A percentile compares a stretch with the other conserved stretches of the same genome.
These are phyloP conservation scores for Fomitiporia mediterranea DNA, from an alignment of 1,284 basidiomycete species.

Conservation along the genomic window DNA sequence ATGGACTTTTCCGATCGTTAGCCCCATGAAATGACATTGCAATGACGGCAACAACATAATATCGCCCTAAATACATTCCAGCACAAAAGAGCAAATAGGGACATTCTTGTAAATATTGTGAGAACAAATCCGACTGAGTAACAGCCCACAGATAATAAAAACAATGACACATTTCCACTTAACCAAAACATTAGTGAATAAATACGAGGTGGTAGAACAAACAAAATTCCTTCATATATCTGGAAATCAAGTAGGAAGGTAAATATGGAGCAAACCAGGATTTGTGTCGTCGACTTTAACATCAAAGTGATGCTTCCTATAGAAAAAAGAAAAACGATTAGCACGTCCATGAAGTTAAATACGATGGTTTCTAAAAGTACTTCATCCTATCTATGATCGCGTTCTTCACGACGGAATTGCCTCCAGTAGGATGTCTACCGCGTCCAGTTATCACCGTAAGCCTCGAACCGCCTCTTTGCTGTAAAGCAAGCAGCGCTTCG, in stretches of 20 bases:
- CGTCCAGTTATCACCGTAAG: slow-evolving; percentile 76
- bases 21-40: too few relatives aligned
- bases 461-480: slow-evolving; percentile 46
- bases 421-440: slow-evolving; percentile 67
- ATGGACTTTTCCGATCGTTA: too few relatives aligned
- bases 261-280: slow-evolving; percentile 16
- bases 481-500: slow-evolving; percentile 52
- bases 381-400: slow-evolving; percentile 16
- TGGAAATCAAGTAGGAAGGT: slow-evolving; percentile 1
- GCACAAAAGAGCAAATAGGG: too few relatives aligned
- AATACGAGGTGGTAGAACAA: too few relatives aligned
- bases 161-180: too few relatives aligned
- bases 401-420: slow-evolving; percentile 70
- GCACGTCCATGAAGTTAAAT: neutral
- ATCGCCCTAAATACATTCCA: too few relatives aligned
- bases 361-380: neutral
- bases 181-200: too few relatives aligned
- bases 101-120: too few relatives aligned
- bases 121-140: too few relatives aligned
- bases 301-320: slow-evolving; percentile 12
- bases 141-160: too few relatives aligned
- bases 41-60: too few relatives aligned
- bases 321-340: neutral
- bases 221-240: too few relatives aligned
- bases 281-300: slow-evolving; percentile 11